Evolutionary conservation across 2,329 filamentous ascomycete genomes (phyloP), one percentile per base, ranked within the genome.

Genomic region (Atkinsonella hypoxylon): DNA sequence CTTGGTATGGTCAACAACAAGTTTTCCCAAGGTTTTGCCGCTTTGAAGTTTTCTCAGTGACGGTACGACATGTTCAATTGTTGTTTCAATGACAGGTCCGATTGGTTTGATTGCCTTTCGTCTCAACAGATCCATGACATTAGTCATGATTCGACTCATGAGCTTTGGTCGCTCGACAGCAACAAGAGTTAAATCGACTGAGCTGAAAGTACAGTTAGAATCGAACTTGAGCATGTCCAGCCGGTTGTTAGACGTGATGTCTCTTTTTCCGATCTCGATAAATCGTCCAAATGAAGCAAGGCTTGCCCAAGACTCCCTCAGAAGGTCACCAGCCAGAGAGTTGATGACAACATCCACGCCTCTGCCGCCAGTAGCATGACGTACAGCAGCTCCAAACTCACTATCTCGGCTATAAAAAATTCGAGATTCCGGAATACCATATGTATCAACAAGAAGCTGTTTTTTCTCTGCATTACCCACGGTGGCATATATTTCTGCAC

Each of bases 331-430:
- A 2, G 67, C 57, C 0, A 75, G 61, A 0, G 69, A 72, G 57
- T 74, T 68, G 58, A 90, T 82, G 13, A 85, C 83, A 0, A 81
- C 80, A 64, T 90, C 85, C 1, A 83, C 83, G 11, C 86, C 86
- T 3, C 58, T 64, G 12, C 76, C 77, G 0, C 53, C 51, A 0
- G 67, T 70, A 2, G 55, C 56, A 26, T 20, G 57, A 48, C 30
- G 51, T 38, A n/a, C 55, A 7, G 26, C 52, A 46, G 2, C 51
- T 45, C 0, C 55, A 22, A 66, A 65, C 15, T 53, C 54, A 4
- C 53, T 39, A 32, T 61, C 57, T 32, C 60, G 52, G 36, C 55
- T 60, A 46, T 58, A 61, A 46, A 65, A 62, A 30, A 64, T 60
- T 32, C 50, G 60, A 40, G 62, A 59, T 3, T 64, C 59, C 0